Evolutionary conservation across 768 basidiomycete genomes (phyloP).

Genomic region (Tubosaeta brunneosetosa): DNA sequence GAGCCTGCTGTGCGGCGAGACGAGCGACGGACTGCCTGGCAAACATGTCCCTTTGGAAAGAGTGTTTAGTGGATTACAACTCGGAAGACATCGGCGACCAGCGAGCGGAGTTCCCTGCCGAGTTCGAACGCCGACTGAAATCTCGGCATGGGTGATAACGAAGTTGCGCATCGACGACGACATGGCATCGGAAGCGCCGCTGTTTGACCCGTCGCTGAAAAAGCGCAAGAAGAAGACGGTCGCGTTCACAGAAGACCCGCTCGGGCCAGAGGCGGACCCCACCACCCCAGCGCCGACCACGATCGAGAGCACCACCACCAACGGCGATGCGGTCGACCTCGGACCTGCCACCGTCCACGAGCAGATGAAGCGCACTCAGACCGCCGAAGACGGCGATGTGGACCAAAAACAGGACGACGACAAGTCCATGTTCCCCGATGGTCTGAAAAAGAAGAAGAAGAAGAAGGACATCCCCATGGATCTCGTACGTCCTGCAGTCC

Average conservation of each 20-base stretch:
- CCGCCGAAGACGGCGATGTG: conserved; percentile 32
- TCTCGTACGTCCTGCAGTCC: conserved; percentile 44
- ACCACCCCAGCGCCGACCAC: conserved; percentile 71
- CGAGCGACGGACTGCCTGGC: conserved; percentile 46
- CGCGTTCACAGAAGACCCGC: conserved; percentile 79
- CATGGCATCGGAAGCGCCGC: conserved; percentile 67
- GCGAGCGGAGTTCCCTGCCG: conserved; percentile 25
- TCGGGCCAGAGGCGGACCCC: conserved; percentile 78
- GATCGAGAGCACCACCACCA: conserved; percentile 65
- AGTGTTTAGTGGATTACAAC: neutral
- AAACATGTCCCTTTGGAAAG: conserved; percentile 37
- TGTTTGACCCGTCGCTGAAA: conserved; percentile 81
- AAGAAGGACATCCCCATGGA: conserved; percentile 88
- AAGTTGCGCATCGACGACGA: conserved; percentile 4
- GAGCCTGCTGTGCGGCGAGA: conserved; percentile 37
- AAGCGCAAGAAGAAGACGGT: conserved; percentile 87
- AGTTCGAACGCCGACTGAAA: conserved; percentile 22
- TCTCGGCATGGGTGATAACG: conserved; percentile 20
- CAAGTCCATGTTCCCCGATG: conserved; percentile 77
- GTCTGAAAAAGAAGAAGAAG: conserved; percentile 91
- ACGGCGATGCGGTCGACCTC: conserved; percentile 71
- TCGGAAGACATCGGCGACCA: conserved; percentile 39
- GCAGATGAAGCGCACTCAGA: conserved; percentile 54
- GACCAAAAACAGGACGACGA: conserved; percentile 66
- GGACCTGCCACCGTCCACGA: conserved; percentile 74